Base-by-base conservation (phyloP, 345 rosid genomes). In the Luvunga scandens region DNA sequence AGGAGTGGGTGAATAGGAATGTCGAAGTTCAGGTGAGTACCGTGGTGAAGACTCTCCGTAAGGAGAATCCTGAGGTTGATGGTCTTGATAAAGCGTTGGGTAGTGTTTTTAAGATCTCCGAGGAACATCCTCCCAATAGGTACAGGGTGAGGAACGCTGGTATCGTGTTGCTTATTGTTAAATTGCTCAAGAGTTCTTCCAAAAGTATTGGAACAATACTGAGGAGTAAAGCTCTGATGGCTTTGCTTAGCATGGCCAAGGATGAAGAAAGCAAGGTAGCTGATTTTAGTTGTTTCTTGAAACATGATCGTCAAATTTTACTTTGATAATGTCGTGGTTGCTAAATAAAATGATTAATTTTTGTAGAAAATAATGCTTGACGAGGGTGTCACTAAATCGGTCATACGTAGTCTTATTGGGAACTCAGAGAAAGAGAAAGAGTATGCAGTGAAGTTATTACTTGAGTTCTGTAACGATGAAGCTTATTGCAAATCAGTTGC, bases 181-280 rank as follows among this genome's bases (percentile, higher is more conserved):
- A 75, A 62, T 7, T 85, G 85, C 82, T 87, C n/a, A 74, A 77
- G 71, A 77, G 64, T 45, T 67, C 73, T 60, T 77, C 83, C 10
- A 85, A 77, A 73, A 78, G 55, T 14, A 69, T 82, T 22, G 87
- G 86, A 16, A 78, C 83, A 4, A 48, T 74, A 57, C 71, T 82
- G 84, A 84, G 89, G 71, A 75, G 84, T 77, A 86, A 86, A 84
- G 81, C 76, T 79, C 82, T 85, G 31, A 65, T 75, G 79, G 81
- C 81, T 56, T 75, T 85, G 78, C 83, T 81, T 68, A 78, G 82
- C 84, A 77, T 87, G 86, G 77, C 82, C 39, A 83, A 83, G 80
- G 86, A 87, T 69, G 88, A 87, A 79, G 88, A 87, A 72, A 83
- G 86, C 80, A 87, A 81, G 87, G 89, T 87, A 12, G 24, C 83